Conservation (phyloP, 257 asterid species). For the Solanum rostratum region DNA sequence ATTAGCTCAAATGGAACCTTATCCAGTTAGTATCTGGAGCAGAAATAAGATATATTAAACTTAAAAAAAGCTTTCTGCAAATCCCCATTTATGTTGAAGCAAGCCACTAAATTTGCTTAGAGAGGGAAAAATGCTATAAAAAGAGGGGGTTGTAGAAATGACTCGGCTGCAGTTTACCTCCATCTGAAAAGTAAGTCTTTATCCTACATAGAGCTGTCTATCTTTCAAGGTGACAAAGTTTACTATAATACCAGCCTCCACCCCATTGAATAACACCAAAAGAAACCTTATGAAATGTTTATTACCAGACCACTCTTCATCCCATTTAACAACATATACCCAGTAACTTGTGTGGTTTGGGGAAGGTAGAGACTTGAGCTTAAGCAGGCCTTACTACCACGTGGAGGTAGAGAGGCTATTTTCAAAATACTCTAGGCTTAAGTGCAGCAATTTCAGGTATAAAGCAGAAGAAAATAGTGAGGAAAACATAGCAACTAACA, state of each 20-base stretch:
- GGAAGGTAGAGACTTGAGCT: too few species aligned
- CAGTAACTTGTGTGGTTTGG: too few species aligned
- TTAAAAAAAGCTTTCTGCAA: not conserved
- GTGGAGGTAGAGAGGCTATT: too few species aligned
- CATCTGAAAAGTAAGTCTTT: not conserved
- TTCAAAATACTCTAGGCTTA: too few species aligned
- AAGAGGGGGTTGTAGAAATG: not conserved
- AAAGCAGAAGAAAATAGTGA: too few species aligned
- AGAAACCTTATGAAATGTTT: not conserved
- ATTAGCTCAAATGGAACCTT: not conserved
- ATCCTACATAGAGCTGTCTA: not conserved
- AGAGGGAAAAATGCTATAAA: not conserved
- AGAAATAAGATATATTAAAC: not conserved
- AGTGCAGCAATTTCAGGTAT: too few species aligned
- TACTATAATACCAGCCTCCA: not conserved
- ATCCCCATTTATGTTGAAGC: not conserved
- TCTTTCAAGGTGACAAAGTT: not conserved
- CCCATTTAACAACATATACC: not conserved
- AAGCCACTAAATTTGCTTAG: not conserved
- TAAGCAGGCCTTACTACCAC: too few species aligned
- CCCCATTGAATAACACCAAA: not conserved
- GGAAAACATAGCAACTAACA: too few species aligned
- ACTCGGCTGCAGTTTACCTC: not conserved
- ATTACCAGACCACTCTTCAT: not conserved
- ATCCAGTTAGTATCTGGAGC: not conserved